Evolutionary conservation across 1,284 basidiomycete genomes (phyloP).

Genomic region (Cystobasidiaceae sp.): DNA sequence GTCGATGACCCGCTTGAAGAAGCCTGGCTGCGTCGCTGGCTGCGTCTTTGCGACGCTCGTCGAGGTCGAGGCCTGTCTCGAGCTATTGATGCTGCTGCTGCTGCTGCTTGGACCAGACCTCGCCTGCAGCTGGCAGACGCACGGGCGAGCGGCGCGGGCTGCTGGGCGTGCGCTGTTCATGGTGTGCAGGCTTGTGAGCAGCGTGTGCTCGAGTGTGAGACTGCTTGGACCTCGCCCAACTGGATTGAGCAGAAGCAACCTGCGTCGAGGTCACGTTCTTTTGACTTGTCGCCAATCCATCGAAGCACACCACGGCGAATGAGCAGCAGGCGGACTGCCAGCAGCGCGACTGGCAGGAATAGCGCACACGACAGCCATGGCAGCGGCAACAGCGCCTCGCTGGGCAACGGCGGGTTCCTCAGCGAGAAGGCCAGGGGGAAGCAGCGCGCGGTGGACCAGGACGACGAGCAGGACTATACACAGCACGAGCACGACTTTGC

Average conservation of each 20-base stretch:
- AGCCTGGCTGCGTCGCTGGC: not conserved
- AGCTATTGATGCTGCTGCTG: no score
- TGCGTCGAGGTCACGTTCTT: not conserved
- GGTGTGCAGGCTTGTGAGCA: not conserved
- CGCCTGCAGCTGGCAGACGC: slow-evolving; percentile 4
- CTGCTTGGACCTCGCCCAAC: not conserved
- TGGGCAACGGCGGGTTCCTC: no score
- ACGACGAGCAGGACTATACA: not conserved
- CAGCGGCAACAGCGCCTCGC: no score
- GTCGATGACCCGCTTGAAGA: not conserved
- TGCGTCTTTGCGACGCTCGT: not conserved
- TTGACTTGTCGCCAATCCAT: not conserved
- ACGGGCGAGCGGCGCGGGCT: not conserved
- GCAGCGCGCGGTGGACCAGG: slow-evolving; percentile 7
- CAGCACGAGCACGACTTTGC: not conserved
- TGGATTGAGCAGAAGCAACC: not conserved
- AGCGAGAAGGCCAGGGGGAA: not conserved
- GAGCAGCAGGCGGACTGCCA: not conserved
- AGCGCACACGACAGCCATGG: not conserved
- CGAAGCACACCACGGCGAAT: no score
- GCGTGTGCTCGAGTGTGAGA: no score
- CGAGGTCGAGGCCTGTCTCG: slow-evolving; percentile 10
- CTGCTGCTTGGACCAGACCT: not conserved
- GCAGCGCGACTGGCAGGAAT: not conserved
- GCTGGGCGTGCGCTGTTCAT: not conserved